These are phyloP conservation scores for Diplogelasinospora grovesii DNA, from an alignment of 495 filamentous ascomycete species.

Conservation along the genomic window DNA sequence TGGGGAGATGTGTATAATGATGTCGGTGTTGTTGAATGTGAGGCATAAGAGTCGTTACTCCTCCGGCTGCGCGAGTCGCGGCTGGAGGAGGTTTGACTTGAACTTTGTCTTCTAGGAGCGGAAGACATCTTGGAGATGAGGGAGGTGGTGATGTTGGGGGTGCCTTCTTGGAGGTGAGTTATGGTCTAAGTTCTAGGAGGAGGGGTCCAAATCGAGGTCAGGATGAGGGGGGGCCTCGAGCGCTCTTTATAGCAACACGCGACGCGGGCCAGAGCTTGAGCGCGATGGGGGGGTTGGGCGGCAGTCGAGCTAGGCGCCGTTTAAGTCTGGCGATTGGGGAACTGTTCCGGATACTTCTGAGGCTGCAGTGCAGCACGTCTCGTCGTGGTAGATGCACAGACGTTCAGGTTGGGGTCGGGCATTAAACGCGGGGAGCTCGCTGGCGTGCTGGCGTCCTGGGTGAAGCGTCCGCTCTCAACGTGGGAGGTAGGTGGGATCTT, in stretches of 20 bases:
- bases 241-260: background rate
- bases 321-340: constrained; percentile 17
- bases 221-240: constrained; percentile 5
- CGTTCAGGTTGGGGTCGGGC: constrained; percentile 31
- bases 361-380: constrained; percentile 16
- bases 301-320: constrained; percentile 8
- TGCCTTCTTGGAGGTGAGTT: constrained; percentile 1
- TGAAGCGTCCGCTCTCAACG: constrained; percentile 3
- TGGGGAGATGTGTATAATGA: constrained; percentile 51
- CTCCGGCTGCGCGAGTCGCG: constrained; percentile 48
- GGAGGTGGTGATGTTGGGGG: constrained; percentile 5
- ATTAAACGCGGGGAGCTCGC: constrained; percentile 30
- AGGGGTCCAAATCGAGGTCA: constrained; percentile 10
- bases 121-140: constrained; percentile 20
- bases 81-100: constrained; percentile 43
- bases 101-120: constrained; percentile 23
- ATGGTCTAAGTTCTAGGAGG: constrained; percentile 5
- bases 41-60: constrained; percentile 57
- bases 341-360: constrained; percentile 7
- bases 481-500: constrained; percentile 9
- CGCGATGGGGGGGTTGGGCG: constrained; percentile 11
- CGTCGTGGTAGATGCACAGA: constrained; percentile 5
- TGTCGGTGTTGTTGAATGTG: constrained; percentile 64
- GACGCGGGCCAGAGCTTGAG: background rate
- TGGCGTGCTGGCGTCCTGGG: constrained; percentile 14